A percentile compares a stretch with the other conserved stretches of the same genome.
Evolutionary conservation across 331 rosid species (phyloP).

Genomic region (Pyracantha coccinea): DNA sequence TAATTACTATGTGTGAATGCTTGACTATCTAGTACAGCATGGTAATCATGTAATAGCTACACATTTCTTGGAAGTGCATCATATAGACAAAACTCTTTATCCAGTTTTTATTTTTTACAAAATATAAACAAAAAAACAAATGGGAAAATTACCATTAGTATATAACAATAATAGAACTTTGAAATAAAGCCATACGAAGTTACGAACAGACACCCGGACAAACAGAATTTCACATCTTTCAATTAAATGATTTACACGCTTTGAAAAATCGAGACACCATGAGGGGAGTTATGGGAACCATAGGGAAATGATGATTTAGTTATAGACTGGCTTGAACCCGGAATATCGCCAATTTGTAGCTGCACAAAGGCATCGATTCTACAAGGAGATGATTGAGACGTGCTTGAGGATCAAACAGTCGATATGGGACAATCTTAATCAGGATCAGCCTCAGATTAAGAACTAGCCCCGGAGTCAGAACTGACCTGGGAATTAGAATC

Average conservation of each 20-base stretch:
- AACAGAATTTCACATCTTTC: neutral
- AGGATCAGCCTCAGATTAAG: too few species aligned
- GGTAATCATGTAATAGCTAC: neutral
- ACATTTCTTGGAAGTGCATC: neutral
- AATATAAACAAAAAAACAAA: neutral
- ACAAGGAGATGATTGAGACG: too few species aligned
- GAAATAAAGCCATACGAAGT: neutral
- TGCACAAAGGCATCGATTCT: too few species aligned
- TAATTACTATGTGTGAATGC: neutral
- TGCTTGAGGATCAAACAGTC: too few species aligned
- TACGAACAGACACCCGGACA: neutral
- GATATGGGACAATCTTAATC: too few species aligned
- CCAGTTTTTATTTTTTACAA: too few species aligned
- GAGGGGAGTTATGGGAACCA: too few species aligned
- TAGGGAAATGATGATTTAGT: too few species aligned
- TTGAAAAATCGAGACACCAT: neutral
- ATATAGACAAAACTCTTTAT: neutral
- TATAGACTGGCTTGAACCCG: too few species aligned
- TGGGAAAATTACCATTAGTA: neutral
- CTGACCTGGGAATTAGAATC: too few species aligned
- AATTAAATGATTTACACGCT: neutral
- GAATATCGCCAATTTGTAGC: too few species aligned
- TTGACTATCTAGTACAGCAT: neutral
- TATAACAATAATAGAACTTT: neutral
- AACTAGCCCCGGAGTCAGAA: too few species aligned